Evolutionary conservation across 441 rosid species (phyloP), one percentile per base, ranked within the genome.

Genomic region (Viola pubescens): DNA sequence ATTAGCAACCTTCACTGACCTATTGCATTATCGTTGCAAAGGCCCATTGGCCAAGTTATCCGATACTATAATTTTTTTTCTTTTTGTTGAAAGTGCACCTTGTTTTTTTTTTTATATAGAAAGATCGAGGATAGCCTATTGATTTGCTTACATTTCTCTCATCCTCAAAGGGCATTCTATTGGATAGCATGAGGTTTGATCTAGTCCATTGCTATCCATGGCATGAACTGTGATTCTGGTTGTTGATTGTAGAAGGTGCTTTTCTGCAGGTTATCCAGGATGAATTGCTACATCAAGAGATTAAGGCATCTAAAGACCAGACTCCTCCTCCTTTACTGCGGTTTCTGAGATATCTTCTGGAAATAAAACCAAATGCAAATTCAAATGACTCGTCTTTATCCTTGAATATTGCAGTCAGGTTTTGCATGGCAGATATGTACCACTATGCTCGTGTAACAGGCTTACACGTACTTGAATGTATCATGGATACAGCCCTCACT

Each of bases 371-470:
- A 42, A 80, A 75, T 67, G 61, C 62, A 61, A 75, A 77, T 72
- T 44, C 48, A 54, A 78, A 70, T 73, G 81, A 75, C 37, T 67
- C 68, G 48, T 51, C 64, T 62, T 77, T 74, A 51, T 68, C 73
- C 16, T 74, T 74, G 73, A 75, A 75, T 74, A 60, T 16, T 66
- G 80, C 79, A 38, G 55, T 80, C 72, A 65, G 62, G 69, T 79
- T 82, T 65, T 89, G 92, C 81, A 73, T 75, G 82, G 81, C 90
- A 79, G 97, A 87, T 46, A 75, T 87, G 85, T 87, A 79, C 75
- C 97, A 92, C 68, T 89, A 80, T 79, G 91, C 96, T 39, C 97
- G 98, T 57, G 81, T 92, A 61, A 83, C 85, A 78, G 83, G 94
- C 65, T 68, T 81, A 54, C 97, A 92, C 77, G 85, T 87, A 47